A percentile compares a stretch with the other conserved stretches of the same genome.
Evolutionary conservation across 2,329 filamentous ascomycete species (phyloP).

Genomic region (Alternaria brassicae): DNA sequence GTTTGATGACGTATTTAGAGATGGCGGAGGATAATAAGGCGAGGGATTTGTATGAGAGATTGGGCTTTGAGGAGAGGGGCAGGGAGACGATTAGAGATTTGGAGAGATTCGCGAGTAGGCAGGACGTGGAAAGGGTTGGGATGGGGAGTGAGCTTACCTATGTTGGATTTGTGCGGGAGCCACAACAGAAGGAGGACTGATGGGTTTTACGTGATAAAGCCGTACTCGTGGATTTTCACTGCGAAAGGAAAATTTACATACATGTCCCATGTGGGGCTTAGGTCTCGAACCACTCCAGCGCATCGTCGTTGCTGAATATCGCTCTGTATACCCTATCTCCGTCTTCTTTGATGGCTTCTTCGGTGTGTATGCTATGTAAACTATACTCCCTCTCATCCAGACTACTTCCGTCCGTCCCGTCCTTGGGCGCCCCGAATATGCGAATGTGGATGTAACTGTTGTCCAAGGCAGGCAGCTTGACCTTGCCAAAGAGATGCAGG

Average conservation of each 20-base stretch:
- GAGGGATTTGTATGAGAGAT: slow-evolving; percentile 30
- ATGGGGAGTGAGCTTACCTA: not conserved
- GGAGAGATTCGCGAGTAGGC: not conserved
- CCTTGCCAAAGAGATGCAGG: slow-evolving; percentile 43
- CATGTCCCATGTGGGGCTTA: slow-evolving; percentile 17
- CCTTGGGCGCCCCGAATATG: slow-evolving; percentile 42
- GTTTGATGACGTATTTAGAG: slow-evolving; percentile 36
- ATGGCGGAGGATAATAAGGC: slow-evolving; percentile 36
- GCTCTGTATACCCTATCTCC: slow-evolving; percentile 42
- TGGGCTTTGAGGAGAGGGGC: slow-evolving; percentile 37
- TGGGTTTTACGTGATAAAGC: not conserved
- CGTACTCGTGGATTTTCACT: not conserved
- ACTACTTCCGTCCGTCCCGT: slow-evolving; percentile 44
- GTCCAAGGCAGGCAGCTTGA: slow-evolving; percentile 32
- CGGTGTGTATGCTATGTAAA: slow-evolving; percentile 46
- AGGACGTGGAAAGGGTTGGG: not conserved
- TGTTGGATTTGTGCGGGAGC: not conserved
- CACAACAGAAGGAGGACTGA: not conserved
- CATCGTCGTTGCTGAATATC: slow-evolving; percentile 41
- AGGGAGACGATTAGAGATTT: slow-evolving; percentile 26
- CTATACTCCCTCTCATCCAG: slow-evolving; percentile 42
- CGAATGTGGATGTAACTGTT: slow-evolving; percentile 44
- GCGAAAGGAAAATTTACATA: too few relatives aligned
- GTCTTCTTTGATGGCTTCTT: slow-evolving; percentile 41
- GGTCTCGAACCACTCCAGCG: slow-evolving; percentile 47